Percentiles rank a stretch among this genome's conserved stretches.
phyloP scores from a whole-genome alignment of 192 early-diverging fungal genomes.

The Gonapodya prolifera region DNA sequence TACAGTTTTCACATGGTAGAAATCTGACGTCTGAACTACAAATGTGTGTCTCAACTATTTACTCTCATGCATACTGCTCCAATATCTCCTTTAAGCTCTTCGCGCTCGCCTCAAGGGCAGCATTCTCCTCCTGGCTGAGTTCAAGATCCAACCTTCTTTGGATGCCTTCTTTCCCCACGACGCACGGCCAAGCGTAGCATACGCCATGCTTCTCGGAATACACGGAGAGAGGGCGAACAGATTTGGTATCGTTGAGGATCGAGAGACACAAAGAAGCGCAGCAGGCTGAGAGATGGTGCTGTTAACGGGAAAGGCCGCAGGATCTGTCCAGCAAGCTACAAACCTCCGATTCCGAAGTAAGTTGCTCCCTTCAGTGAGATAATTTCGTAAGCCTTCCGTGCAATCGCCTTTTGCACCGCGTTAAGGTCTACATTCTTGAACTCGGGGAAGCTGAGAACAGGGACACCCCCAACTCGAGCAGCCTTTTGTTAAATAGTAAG shows the following conservation, averaged over 20 bases:
- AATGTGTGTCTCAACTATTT: too few species aligned
- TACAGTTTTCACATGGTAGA: too few species aligned
- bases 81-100: slow-evolving; percentile 37
- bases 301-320: background rate
- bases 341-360: slow-evolving; percentile 61
- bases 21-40: too few species aligned
- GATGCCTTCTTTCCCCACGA: slow-evolving; percentile 59
- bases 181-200: slow-evolving; percentile 65
- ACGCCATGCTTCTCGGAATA: slow-evolving; percentile 47
- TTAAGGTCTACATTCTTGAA: slow-evolving; percentile 43
- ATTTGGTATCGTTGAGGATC: slow-evolving; percentile 54
- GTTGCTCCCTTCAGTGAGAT: slow-evolving; percentile 79
- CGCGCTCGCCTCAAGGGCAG: slow-evolving; percentile 36
- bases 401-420: slow-evolving; percentile 39
- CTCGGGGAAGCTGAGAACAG: slow-evolving; percentile 47
- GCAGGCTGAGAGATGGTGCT: slow-evolving; percentile 31
- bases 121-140: slow-evolving; percentile 42
- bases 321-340: background rate
- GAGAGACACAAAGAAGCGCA: slow-evolving; percentile 51
- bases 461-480: slow-evolving; percentile 56
- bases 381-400: slow-evolving; percentile 66
- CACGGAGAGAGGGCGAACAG: slow-evolving; percentile 56
- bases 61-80: too few species aligned
- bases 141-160: slow-evolving; percentile 56
- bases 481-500: too few species aligned